Percentiles rank a stretch among this genome's conserved stretches.
These are phyloP conservation scores for Trichoderma erinaceum DNA, from an alignment of 495 filamentous ascomycete genomes.

Conservation along the genomic window DNA sequence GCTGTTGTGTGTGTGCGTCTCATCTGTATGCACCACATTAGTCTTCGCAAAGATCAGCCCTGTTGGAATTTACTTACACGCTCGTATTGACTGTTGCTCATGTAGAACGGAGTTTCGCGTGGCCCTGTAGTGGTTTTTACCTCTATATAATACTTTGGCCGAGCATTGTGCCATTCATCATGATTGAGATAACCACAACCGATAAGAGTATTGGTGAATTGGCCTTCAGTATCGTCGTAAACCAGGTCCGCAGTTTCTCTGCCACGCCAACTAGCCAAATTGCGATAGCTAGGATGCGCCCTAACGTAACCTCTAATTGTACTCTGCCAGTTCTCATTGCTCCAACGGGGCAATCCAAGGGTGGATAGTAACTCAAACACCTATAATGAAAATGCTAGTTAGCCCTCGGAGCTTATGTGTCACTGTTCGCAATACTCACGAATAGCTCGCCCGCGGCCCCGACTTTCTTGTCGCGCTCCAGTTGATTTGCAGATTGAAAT, in stretches of 20 bases:
- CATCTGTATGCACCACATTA: too few relatives aligned
- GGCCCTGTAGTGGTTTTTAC: slow-evolving; percentile 42
- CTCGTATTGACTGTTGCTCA: slow-evolving; percentile 37
- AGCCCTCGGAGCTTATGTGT: neutral
- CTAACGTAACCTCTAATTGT: slow-evolving; percentile 34
- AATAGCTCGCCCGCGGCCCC: slow-evolving; percentile 45
- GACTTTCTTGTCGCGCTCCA: slow-evolving; percentile 34
- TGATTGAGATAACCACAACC: slow-evolving; percentile 28
- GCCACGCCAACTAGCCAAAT: slow-evolving; percentile 33
- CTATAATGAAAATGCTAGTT: slow-evolving; percentile 21
- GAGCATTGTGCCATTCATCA: slow-evolving; percentile 21
- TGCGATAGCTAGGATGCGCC: slow-evolving; percentile 31
- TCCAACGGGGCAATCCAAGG: slow-evolving; percentile 25
- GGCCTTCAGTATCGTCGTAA: slow-evolving; percentile 32
- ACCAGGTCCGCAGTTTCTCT: slow-evolving; percentile 38
- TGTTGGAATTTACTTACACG: slow-evolving; percentile 24
- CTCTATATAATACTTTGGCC: slow-evolving; percentile 39
- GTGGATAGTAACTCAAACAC: slow-evolving; percentile 37
- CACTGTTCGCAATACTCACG: slow-evolving; percentile 26
- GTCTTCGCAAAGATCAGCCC: too few relatives aligned
- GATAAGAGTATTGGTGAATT: slow-evolving; percentile 31
- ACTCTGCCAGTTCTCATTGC: slow-evolving; percentile 37
- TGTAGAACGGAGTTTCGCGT: slow-evolving; percentile 35
- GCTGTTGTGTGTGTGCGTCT: too few relatives aligned
- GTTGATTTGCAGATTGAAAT: slow-evolving; percentile 21